Conservation (phyloP, 2,329 filamentous ascomycete genomes). For the Aspergillus phoenicis region DNA sequence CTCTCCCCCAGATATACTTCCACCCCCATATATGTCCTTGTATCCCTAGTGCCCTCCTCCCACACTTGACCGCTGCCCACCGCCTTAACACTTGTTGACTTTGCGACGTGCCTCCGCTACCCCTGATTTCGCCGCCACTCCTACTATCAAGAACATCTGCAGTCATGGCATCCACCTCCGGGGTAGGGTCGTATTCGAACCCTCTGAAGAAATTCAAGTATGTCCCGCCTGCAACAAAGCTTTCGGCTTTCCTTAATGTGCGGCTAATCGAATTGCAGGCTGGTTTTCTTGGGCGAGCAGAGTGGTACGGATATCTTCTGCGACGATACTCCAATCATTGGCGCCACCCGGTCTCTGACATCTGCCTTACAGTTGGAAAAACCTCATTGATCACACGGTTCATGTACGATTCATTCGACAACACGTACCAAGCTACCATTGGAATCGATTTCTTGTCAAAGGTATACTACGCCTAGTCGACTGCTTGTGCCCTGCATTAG, state of each 20-base stretch:
- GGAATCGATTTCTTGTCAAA: slow-evolving; percentile 99
- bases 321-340: slow-evolving; percentile 5
- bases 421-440: slow-evolving; percentile 99
- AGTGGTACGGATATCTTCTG: slow-evolving; percentile 68
- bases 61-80: slow-evolving; percentile 10
- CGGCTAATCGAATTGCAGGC: slow-evolving; percentile 56
- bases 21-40: slow-evolving; percentile 3
- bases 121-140: slow-evolving; percentile 36
- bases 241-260: not conserved
- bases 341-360: slow-evolving; percentile 21
- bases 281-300: slow-evolving; percentile 97
- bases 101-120: slow-evolving; percentile 21
- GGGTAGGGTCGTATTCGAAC: slow-evolving; percentile 90
- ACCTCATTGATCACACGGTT: slow-evolving; percentile 98
- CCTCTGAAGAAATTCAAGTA: slow-evolving; percentile 99
- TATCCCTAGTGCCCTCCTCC: slow-evolving; percentile 11
- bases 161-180: slow-evolving; percentile 75
- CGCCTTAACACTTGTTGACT: slow-evolving; percentile 12
- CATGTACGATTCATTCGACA: slow-evolving; percentile 99
- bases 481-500: not conserved
- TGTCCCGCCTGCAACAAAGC: slow-evolving; percentile 20
- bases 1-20: not conserved
- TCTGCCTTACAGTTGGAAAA: slow-evolving; percentile 74
- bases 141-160: slow-evolving; percentile 28
- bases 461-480: slow-evolving; percentile 52